phyloP scores from a whole-genome alignment of 2,329 filamentous ascomycete species.

The Stagonosporopsis cucurbitacearum region DNA sequence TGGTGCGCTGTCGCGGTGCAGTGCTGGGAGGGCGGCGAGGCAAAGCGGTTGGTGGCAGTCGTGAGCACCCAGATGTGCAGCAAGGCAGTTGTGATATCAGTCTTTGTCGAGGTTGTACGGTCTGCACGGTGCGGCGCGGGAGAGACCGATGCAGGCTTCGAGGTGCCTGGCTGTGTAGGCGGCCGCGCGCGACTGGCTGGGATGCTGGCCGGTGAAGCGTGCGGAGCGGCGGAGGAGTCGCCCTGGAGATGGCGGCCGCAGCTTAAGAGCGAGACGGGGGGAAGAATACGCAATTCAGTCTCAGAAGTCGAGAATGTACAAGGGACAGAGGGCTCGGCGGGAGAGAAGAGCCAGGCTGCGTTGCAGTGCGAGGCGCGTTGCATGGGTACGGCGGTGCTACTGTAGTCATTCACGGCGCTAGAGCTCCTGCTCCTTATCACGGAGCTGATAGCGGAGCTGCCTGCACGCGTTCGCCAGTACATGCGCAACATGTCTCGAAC shows the following conservation, averaged over 20 bases:
- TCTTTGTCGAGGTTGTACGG: neutral
- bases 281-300: constrained; percentile 8
- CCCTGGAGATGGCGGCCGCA: neutral
- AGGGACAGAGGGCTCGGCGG: constrained; percentile 12
- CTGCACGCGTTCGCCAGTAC: constrained; percentile 14
- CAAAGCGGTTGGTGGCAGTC: neutral
- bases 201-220: constrained; percentile 12
- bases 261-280: constrained; percentile 4
- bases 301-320: too few species aligned
- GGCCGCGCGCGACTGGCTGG: constrained; percentile 14
- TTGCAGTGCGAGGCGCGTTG: constrained; percentile 19
- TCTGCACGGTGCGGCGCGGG: neutral
- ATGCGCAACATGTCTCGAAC: constrained; percentile 13
- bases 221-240: constrained; percentile 15
- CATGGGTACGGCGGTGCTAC: constrained; percentile 10
- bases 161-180: constrained; percentile 17
- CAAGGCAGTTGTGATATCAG: neutral
- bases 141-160: neutral
- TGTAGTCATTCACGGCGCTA: constrained; percentile 20
- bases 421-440: neutral
- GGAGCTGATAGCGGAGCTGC: constrained; percentile 8
- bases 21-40: constrained; percentile 2
- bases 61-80: constrained; percentile 22
- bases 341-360: constrained; percentile 22
- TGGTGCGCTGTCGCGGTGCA: constrained; percentile 16